Evolutionary conservation across 495 filamentous ascomycete genomes (phyloP).

Genomic region (Penicillium robsamsonii): DNA sequence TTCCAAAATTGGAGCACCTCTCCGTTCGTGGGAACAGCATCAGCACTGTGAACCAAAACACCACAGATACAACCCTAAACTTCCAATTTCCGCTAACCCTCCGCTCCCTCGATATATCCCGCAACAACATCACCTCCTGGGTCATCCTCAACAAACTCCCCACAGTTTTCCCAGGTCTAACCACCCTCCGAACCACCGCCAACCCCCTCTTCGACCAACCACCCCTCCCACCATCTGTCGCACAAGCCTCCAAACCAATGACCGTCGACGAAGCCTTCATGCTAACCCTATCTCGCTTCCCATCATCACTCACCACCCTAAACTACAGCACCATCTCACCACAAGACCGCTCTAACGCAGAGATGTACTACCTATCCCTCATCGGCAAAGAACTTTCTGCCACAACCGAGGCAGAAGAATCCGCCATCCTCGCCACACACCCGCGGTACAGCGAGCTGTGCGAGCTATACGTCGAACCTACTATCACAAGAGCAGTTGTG

Average conservation of each 20-base stretch:
- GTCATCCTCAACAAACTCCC: constrained; percentile 64
- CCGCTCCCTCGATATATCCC: constrained; percentile 72
- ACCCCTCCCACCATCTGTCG: constrained; percentile 40
- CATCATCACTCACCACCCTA: constrained; percentile 57
- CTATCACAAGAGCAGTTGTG: constrained; percentile 40
- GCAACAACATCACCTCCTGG: constrained; percentile 73
- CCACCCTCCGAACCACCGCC: constrained; percentile 70
- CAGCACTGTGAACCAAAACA: constrained; percentile 20
- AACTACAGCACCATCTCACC: constrained; percentile 75
- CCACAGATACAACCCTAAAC: constrained; percentile 18
- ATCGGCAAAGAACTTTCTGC: constrained; percentile 72
- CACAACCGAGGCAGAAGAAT: constrained; percentile 53
- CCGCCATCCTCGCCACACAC: constrained; percentile 56
- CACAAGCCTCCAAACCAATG: constrained; percentile 39
- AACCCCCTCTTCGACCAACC: constrained; percentile 75
- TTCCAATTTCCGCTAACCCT: constrained; percentile 45
- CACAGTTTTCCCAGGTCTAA: constrained; percentile 60
- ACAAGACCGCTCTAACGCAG: constrained; percentile 77
- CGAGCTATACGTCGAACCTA: constrained; percentile 64
- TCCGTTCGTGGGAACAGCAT: constrained; percentile 49
- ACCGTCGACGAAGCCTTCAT: constrained; percentile 77
- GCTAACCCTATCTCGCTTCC: constrained; percentile 77
- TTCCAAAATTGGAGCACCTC: constrained; percentile 57
- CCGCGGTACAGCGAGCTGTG: constrained; percentile 72
- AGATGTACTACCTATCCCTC: constrained; percentile 84